These are phyloP conservation scores for Daldinia caldariorum DNA, from an alignment of 495 filamentous ascomycete genomes.

Conservation along the genomic window DNA sequence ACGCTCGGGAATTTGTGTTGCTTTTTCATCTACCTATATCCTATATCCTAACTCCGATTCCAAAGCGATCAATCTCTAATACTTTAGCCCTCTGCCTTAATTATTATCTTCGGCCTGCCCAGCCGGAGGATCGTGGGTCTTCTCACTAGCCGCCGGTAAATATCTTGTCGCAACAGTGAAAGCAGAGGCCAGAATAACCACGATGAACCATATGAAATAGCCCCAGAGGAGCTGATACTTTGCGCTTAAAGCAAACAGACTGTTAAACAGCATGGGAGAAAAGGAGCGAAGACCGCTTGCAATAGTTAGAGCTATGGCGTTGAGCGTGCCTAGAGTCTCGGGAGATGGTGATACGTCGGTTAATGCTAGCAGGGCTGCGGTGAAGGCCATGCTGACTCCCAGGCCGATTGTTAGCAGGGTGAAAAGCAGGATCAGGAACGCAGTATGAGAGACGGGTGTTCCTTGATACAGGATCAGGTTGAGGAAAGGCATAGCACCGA, in stretches of 20 bases:
- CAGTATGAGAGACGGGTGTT: slow-evolving; percentile 33
- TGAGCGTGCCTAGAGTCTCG: slow-evolving; percentile 68
- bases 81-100: background rate
- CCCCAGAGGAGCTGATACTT: slow-evolving; percentile 65
- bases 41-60: too few species aligned
- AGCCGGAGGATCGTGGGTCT: slow-evolving; percentile 25
- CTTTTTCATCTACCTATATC: too few species aligned
- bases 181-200: slow-evolving; percentile 58
- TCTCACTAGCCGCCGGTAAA: slow-evolving; percentile 56
- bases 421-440: slow-evolving; percentile 67
- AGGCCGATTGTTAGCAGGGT: slow-evolving; percentile 56
- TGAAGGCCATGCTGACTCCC: slow-evolving; percentile 75
- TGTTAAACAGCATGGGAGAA: slow-evolving; percentile 67
- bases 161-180: slow-evolving; percentile 57
- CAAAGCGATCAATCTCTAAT: too few species aligned
- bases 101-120: background rate
- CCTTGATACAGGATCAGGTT: slow-evolving; percentile 62
- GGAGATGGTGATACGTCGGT: slow-evolving; percentile 73
- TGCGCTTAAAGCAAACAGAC: slow-evolving; percentile 69
- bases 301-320: slow-evolving; percentile 68
- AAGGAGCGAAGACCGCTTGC: slow-evolving; percentile 64
- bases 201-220: slow-evolving; percentile 72
- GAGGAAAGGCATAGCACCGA: slow-evolving; percentile 58
- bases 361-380: slow-evolving; percentile 71
- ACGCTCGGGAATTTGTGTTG: too few species aligned